Evolutionary conservation across 305 asterid species (phyloP), one percentile per base, ranked within the genome.

Genomic region (Lippia alba): DNA sequence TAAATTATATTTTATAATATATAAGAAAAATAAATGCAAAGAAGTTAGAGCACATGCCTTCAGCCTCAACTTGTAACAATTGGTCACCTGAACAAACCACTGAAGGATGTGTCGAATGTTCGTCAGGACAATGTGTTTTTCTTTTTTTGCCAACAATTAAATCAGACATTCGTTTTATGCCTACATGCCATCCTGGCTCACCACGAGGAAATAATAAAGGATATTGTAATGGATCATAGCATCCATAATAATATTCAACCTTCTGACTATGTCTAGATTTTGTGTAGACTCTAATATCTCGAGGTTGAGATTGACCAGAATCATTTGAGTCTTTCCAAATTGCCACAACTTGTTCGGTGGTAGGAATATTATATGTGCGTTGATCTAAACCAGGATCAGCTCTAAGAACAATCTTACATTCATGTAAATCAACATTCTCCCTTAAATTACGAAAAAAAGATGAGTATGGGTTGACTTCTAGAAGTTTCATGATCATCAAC

Each of bases 221-320:
- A 39, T 75, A 69, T 1, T 69, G 67, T 16, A 75, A 45, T 1
- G 75, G 75, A 45, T 75, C 57, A 11, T 75, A 75, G 2, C 71
- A 68, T 0, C 61, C 57, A 33, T 41, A 75, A 11, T 41, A 61
- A 6, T 74, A 53, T 0, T 45, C 16, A 0, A 69, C 20, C 0
- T 8, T 18, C 0, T 45, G 50, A 2, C 57, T 24, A 24, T 24
- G 30, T 24, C 30, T 3, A 24, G 30, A 24, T 24, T 24, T 24
- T 24, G 30, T 54, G n/a, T 45, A 11, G 3, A 45, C 50, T 45
- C 1, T 45, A 45, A 45, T 45, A 45, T 45, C 12, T 45, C 50
- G 3, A 45, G 12, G 12, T 45, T 45, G 50, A 45, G 50, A 45
- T 45, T 45, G 14, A 8, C 11, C 12, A 45, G 14, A 45, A 3